Conservation (phyloP, 2,329 filamentous ascomycete genomes). For the Botryosphaeria agaves region DNA sequence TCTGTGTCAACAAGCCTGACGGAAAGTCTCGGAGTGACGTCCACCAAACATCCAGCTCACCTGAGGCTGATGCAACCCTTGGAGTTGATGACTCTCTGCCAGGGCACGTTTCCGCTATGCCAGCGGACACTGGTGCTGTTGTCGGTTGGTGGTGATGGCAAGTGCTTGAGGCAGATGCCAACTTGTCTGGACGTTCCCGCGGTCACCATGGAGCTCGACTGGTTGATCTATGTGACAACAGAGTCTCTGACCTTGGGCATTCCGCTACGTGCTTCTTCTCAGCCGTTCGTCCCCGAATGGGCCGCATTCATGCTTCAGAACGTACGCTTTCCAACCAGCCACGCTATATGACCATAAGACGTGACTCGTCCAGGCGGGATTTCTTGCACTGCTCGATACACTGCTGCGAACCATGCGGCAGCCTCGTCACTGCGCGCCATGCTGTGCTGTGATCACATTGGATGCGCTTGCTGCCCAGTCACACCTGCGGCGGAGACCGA, state of each 20-base stretch:
- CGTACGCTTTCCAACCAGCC: conserved; percentile 55
- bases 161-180: conserved; percentile 75
- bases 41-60: too few species aligned
- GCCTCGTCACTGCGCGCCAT: conserved; percentile 64
- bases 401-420: conserved; percentile 53
- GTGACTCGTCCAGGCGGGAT: conserved; percentile 74
- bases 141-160: conserved; percentile 36
- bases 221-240: background rate
- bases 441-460: too few species aligned
- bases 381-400: conserved; percentile 72
- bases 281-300: too few species aligned
- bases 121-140: conserved; percentile 34
- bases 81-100: conserved; percentile 84
- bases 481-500: too few species aligned
- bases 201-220: conserved; percentile 3
- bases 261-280: too few species aligned
- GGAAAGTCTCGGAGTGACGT: too few species aligned
- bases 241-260: conserved; percentile 23
- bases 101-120: conserved; percentile 68
- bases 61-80: conserved; percentile 75
- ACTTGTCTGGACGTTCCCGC: conserved; percentile 45
- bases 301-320: too few species aligned
- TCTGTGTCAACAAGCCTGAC: too few species aligned
- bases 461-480: too few species aligned
- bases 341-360: conserved; percentile 68